These are phyloP conservation scores for Pecoramyces ruminantium DNA, from an alignment of 192 early-diverging fungal species.

Conservation along the genomic window DNA sequence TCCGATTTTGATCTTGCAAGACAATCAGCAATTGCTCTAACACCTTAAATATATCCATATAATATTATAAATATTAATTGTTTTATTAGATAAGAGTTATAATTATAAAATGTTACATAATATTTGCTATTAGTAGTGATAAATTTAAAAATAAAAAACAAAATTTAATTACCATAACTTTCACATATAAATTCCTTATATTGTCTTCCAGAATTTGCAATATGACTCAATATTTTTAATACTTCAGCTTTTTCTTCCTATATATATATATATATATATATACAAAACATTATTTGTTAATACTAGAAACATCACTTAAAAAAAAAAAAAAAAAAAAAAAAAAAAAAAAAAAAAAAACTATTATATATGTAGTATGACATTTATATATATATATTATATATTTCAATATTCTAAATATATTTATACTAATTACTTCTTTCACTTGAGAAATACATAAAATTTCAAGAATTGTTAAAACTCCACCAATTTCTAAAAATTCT, in stretches of 20 bases:
- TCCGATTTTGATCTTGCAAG: slow-evolving; percentile 31
- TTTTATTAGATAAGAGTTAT: too few relatives aligned
- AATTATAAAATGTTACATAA: too few relatives aligned
- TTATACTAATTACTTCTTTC: slow-evolving; percentile 26
- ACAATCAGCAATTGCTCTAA: slow-evolving; percentile 35
- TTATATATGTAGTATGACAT: neutral
- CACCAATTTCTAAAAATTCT: slow-evolving; percentile 49
- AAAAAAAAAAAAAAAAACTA: slow-evolving; percentile 4
- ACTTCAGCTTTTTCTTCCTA: slow-evolving; percentile 39
- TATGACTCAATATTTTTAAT: slow-evolving; percentile 20
- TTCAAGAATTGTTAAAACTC: slow-evolving; percentile 38
- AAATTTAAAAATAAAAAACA: too few relatives aligned
- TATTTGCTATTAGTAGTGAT: too few relatives aligned
- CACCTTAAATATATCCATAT: too few relatives aligned
- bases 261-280: too few relatives aligned
- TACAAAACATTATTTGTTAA: too few relatives aligned
- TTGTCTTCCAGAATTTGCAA: slow-evolving; percentile 30
- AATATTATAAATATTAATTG: too few relatives aligned
- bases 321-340: neutral
- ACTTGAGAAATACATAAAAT: slow-evolving; percentile 32
- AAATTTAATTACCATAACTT: slow-evolving; percentile 28
- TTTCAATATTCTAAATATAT: too few relatives aligned
- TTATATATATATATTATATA: neutral
- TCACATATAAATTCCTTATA: slow-evolving; percentile 53
- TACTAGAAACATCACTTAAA: too few relatives aligned